Base-by-base conservation (phyloP, 106 monocot species). In the Amphibolis antarctica region DNA sequence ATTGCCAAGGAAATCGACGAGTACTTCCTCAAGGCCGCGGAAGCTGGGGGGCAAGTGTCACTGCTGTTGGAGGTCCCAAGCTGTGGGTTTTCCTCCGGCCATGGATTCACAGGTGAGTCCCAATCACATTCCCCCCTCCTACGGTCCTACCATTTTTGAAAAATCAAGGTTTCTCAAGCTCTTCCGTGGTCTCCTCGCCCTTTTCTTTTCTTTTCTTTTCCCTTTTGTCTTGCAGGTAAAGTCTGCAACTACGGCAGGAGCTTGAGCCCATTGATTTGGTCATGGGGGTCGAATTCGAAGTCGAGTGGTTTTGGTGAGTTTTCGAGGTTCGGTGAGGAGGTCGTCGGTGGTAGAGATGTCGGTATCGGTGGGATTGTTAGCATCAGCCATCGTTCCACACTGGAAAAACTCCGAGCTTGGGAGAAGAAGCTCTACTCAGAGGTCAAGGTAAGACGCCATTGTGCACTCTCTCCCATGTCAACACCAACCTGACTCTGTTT, bases 351-450 rank as follows among this genome's bases (percentile, higher is more conserved):
- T 19, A 59, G 70, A 58, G 47, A 64, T 60, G 65, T 56, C 25
- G 79, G 25, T 36, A 36, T 36, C 4, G 7, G 36, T 36, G 36
- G 36, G 36, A 36, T 36, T 36, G 36, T 36, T 36, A 36, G 36
- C 30, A 21, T 21, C 4, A 84, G 80, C 69, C 96, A 96, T 65
- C 78, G 84, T 42, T 90, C 83, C 17, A 96, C 89, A 10, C 73
- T 96, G 28, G 96, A 90, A 55, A 89, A 86, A 67, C 86, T 96
- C 31, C 84, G 82, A 68, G 96, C 89, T 53, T 96, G 96, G 96
- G 96, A 96, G 78, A 96, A 87, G 73, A 89, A 96, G 72, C 78
- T 96, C 54, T 90, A 71, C 66, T 67, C 80, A 66, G 96, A 96
- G 57, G 89, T 89, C 13, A 89, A 86, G 89, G 93, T 89, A 75